These are phyloP conservation scores for Anaeromyces robustus DNA, from an alignment of 192 early-diverging fungal species.

Conservation along the genomic window DNA sequence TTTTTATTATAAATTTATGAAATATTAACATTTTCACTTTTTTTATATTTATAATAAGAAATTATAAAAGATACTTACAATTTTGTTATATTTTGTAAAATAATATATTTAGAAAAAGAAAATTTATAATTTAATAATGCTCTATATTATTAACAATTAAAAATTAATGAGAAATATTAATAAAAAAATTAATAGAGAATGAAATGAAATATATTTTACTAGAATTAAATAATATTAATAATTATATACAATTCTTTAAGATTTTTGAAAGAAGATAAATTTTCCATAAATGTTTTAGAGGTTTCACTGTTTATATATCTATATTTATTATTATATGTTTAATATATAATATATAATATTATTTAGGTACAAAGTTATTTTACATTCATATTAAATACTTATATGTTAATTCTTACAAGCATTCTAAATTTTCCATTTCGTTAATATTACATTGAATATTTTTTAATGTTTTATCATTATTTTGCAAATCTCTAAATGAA, in stretches of 20 bases:
- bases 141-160: background rate
- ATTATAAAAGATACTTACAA: too few species aligned
- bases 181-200: too few species aligned
- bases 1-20: too few species aligned
- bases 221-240: background rate
- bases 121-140: background rate
- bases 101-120: background rate
- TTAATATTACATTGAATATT: background rate
- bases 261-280: background rate
- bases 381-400: background rate
- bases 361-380: too few species aligned
- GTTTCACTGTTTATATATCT: background rate
- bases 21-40: too few species aligned
- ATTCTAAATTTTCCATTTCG: background rate
- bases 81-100: too few species aligned
- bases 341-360: background rate
- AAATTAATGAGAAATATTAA: background rate
- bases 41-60: too few species aligned
- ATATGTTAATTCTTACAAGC: background rate
- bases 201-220: too few species aligned
- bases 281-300: background rate
- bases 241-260: background rate
- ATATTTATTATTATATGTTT: background rate
- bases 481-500: background rate
- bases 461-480: background rate